These are phyloP conservation scores for Vanrija sp. DNA, from an alignment of 1,284 basidiomycete genomes.

Conservation along the genomic window DNA sequence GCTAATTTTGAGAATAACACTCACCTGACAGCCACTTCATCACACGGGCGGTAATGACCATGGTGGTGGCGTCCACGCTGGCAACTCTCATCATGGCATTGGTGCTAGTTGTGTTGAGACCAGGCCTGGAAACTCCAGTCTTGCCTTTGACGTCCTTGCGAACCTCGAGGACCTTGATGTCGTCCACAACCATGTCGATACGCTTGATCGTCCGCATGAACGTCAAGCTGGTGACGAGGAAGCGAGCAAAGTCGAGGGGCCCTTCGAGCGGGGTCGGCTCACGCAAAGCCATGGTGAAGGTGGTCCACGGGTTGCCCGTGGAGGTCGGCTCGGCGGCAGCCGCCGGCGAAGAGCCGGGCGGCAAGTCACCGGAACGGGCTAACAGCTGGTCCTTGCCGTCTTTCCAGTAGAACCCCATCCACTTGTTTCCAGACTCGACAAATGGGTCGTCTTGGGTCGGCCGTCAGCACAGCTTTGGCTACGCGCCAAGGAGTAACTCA, in stretches of 20 bases:
- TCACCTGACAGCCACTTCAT: constrained; percentile 62
- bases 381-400: constrained; percentile 80
- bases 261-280: constrained; percentile 78
- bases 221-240: constrained; percentile 86
- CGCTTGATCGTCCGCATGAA: constrained; percentile 82
- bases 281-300: constrained; percentile 84
- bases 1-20: neutral
- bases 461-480: neutral
- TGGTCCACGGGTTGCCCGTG: constrained; percentile 65
- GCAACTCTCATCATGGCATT: constrained; percentile 65
- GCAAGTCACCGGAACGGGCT: constrained; percentile 68
- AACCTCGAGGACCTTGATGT: constrained; percentile 68
- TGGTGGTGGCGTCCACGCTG: constrained; percentile 62
- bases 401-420: constrained; percentile 98
- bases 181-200: constrained; percentile 76
- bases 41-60: constrained; percentile 76
- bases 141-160: constrained; percentile 64
- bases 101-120: constrained; percentile 50
- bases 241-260: constrained; percentile 78
- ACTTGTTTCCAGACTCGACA: constrained; percentile 80
- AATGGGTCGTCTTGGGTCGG: constrained; percentile 71
- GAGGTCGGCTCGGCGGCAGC: constrained; percentile 24
- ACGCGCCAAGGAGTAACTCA: constrained; percentile 15
- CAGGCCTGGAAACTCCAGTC: constrained; percentile 57
- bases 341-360: constrained; percentile 45